phyloP scores from a whole-genome alignment of 352 stramenopile genomes.

The Globisporangium perplexum region DNA sequence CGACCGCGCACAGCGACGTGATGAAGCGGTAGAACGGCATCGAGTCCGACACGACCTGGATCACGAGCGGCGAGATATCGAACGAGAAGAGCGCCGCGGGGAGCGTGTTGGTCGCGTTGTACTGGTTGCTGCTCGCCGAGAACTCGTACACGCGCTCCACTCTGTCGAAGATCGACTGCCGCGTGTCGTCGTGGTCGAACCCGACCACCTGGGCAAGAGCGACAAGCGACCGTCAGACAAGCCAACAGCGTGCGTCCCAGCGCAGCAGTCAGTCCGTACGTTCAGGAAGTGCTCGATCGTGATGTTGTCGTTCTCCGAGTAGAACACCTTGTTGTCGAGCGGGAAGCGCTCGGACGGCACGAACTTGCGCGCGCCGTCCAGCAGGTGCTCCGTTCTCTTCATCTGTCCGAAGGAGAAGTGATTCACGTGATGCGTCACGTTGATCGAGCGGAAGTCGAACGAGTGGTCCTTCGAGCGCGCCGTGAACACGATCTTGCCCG shows the following conservation, averaged over 20 bases:
- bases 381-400: constrained; percentile 48
- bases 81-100: constrained; percentile 72
- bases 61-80: constrained; percentile 77
- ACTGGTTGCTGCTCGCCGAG: constrained; percentile 72
- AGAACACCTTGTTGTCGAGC: constrained; percentile 50
- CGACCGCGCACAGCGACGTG: constrained; percentile 76
- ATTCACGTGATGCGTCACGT: constrained; percentile 66
- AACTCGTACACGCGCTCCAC: constrained; percentile 69
- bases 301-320: constrained; percentile 57
- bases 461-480: constrained; percentile 63
- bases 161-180: constrained; percentile 44
- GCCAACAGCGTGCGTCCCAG: no score
- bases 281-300: constrained; percentile 82
- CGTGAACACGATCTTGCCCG: constrained; percentile 62
- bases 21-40: constrained; percentile 84
- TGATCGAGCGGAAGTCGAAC: constrained; percentile 52
- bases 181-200: constrained; percentile 60
- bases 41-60: constrained; percentile 56
- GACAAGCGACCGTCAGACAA: constrained; percentile 2
- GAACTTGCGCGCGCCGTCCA: constrained; percentile 31
- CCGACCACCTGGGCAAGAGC: constrained; percentile 51
- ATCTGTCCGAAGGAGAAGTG: constrained; percentile 87
- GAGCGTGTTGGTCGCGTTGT: constrained; percentile 49
- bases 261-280: no score
- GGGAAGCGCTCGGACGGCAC: constrained; percentile 61